Evolutionary conservation across 2,329 filamentous ascomycete species (phyloP), one percentile per base, ranked within the genome.

Genomic region (Penicillium olsonii): DNA sequence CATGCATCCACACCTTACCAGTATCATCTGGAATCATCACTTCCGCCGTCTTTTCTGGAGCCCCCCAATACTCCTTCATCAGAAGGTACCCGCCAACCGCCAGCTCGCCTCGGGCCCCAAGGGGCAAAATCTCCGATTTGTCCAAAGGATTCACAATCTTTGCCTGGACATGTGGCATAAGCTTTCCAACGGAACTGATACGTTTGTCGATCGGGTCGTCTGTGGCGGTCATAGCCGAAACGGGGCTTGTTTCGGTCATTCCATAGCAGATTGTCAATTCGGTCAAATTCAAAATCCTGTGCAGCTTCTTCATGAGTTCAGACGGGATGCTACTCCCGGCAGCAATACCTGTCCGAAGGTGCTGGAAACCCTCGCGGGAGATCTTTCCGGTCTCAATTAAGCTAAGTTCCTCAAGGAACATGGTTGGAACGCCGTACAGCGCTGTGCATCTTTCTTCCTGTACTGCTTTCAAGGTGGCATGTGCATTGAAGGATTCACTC

Each of bases 231-330:
- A 96, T 96, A 56, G 82, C 83, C 6, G 76, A 79, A 0, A 83
- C 79, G 2, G 76, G 82, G 78, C 63, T 88, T 54, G 92, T 96
- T 72, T 96, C 92, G 1, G 92, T 96, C 91, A 95, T 95, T 53
- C 92, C 92, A 69, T 96, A 97, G 76, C 92, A 96, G 56, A 96
- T 96, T 0, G 92, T 92, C 18, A 97, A 74, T 48, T 95, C 88
- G 0, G 80, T 82, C 15, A 97, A 75, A 41, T 94, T 94, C 8
- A 97, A 77, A 2, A 76, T 79, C 19, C 79, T 78, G 68, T 92
- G 87, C 6, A 97, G 74, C 52, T 64, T 75, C 59, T 68, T 72
- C 72, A 70, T 95, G 22, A 96, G 77, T 45, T 88, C 81, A 17
- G 87, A 83, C 0, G 94, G 92, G 2, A 97, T 87, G n/a, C 84